Conservation (phyloP, 352 stramenopile species). For the Pythium rhizo-oryzae region DNA sequence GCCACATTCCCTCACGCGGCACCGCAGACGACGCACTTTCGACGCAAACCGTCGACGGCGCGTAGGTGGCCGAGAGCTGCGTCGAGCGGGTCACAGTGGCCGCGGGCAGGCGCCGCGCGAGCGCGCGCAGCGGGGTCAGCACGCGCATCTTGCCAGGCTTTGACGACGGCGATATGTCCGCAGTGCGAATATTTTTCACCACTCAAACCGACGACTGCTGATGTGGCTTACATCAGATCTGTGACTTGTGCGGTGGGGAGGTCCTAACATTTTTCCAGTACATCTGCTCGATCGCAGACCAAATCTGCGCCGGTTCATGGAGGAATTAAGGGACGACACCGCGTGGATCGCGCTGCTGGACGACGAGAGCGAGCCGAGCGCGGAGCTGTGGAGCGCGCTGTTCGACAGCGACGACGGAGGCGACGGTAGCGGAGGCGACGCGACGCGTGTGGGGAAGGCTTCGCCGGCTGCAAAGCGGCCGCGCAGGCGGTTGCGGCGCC, state of each 20-base stretch:
- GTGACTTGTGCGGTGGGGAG: conserved; percentile 9
- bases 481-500: not conserved
- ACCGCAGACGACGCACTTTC: not conserved
- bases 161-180: not conserved
- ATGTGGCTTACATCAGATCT: conserved; percentile 19
- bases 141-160: conserved; percentile 2
- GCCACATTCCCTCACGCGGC: conserved; percentile 2
- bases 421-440: not conserved
- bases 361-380: not conserved
- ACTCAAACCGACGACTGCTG: not conserved
- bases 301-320: too few relatives aligned
- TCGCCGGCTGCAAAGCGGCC: not conserved
- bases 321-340: not conserved
- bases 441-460: not conserved
- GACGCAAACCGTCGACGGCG: not conserved
- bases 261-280: not conserved
- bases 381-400: not conserved
- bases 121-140: conserved; percentile 1
- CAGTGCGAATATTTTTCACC: not conserved
- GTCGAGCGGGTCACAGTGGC: not conserved
- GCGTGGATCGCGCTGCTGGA: not conserved
- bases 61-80: not conserved
- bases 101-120: conserved; percentile 5
- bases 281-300: too few relatives aligned
- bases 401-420: not conserved